Base-by-base conservation (phyloP, 768 basidiomycete genomes). In the Amanita exitialis region DNA sequence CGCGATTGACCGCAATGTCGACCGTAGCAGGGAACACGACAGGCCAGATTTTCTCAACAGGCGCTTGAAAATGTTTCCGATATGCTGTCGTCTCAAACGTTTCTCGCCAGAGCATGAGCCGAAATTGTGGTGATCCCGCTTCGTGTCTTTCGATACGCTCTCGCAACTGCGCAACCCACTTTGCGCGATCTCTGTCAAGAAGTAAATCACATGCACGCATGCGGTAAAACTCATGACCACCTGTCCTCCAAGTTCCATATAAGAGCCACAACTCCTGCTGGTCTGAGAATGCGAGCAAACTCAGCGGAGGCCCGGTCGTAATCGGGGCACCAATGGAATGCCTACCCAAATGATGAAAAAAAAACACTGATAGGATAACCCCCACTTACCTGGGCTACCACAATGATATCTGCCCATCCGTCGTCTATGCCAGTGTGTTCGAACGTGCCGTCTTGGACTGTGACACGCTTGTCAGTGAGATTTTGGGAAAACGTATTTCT, bases 161-260 rank as follows among this genome's bases (percentile, higher is more conserved):
- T 6, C 91, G 79, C 8, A 92, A 49, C 56, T 82, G 70, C 1
- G 76, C 82, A 39, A 90, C 84, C 90, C 90, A 94, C n/a, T 61
- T 60, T 18, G 83, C 82, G 2, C 64, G 64, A 20, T 78, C 74
- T 55, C 85, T 83, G 57, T 3, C 39, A 18, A 6, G 5, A 6
- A 43, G 37, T 55, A 18, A 37, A 44, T 16, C 9, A 27, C 10
- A 30, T 21, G 10, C 6, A 28, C 6, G 21, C 5, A 23, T 12
- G 20, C 37, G 15, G 23, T 18, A 13, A 15, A 7, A 34, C 16
- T 39, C 8, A 10, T 20, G 7, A 66, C 42, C 53, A 82, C 83
- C 85, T 72, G 64, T 91, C 83, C 64, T 96, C 94, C 27, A 94
- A 69, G 66, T 96, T 97, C 94, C 94, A 97, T 43, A 94, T 80